Conservation (phyloP, 169 alveolate species). For the Cryptosporidium ubiquitum region DNA sequence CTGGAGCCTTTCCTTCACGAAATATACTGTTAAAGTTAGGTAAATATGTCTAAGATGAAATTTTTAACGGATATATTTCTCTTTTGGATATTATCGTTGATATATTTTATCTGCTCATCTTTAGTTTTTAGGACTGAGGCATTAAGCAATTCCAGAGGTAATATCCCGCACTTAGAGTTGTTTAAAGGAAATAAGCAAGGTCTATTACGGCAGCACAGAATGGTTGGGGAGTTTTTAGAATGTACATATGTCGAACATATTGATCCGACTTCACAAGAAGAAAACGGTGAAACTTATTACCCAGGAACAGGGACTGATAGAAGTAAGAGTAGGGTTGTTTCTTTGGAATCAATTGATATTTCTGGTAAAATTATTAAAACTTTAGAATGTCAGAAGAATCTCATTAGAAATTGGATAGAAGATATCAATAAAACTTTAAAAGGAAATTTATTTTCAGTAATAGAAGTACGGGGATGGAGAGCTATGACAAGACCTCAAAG, state of each 20-base stretch:
- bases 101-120: neutral
- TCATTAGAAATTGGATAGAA: neutral
- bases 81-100: slow-evolving; percentile 5
- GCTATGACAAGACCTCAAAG: slow-evolving; percentile 17
- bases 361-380: neutral
- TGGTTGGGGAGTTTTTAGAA: slow-evolving; percentile 57
- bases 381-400: slow-evolving; percentile 17
- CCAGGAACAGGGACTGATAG: slow-evolving; percentile 51
- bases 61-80: neutral
- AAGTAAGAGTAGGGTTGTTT: slow-evolving; percentile 23
- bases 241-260: slow-evolving; percentile 47
- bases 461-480: slow-evolving; percentile 39
- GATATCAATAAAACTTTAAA: slow-evolving; percentile 18
- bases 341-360: slow-evolving; percentile 9
- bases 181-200: slow-evolving; percentile 46
- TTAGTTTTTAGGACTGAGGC: neutral
- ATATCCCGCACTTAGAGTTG: neutral
- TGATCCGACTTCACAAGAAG: neutral
- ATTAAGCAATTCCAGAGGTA: slow-evolving; percentile 6
- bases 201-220: slow-evolving; percentile 27
- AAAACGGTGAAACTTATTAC: neutral
- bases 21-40: neutral
- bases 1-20: neutral
- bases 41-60: neutral
- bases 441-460: slow-evolving; percentile 19